These are phyloP conservation scores for Picochlorum sp. DNA, from an alignment of 139 green algal genomes.

Conservation along the genomic window DNA sequence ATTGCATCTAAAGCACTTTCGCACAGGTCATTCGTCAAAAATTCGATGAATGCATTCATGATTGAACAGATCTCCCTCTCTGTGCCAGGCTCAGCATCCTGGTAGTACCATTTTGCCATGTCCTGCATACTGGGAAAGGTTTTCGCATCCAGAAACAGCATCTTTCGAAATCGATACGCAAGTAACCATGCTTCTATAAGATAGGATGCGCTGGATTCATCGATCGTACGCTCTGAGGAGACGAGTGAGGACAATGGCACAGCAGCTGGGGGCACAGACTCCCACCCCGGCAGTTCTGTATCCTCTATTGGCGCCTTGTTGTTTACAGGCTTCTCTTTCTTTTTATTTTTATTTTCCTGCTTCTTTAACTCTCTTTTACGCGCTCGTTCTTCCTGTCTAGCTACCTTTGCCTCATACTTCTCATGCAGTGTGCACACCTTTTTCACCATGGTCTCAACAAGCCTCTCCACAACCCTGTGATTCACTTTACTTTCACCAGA, in stretches of 20 bases:
- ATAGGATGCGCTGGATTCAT: conserved; percentile 20
- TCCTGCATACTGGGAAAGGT: conserved; percentile 8
- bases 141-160: conserved; percentile 31
- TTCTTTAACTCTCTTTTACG: not conserved
- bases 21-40: not conserved
- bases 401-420: not conserved
- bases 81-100: not conserved
- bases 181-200: conserved; percentile 49
- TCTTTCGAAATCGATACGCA: conserved; percentile 31
- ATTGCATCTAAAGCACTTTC: not conserved
- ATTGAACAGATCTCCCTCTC: not conserved
- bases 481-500: not conserved
- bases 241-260: conserved; percentile 9
- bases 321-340: not conserved
- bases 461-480: not conserved
- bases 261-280: conserved; percentile 10
- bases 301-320: not conserved
- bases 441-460: conserved; percentile 8
- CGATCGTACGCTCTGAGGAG: conserved; percentile 6
- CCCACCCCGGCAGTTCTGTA: not conserved
- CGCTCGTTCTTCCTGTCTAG: conserved; percentile 5
- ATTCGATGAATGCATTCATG: not conserved
- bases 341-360: not conserved
- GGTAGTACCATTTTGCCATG: not conserved
- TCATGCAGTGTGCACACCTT: not conserved